phyloP scores from a whole-genome alignment of 1,284 basidiomycete genomes.

The Entoloma clypeatum region DNA sequence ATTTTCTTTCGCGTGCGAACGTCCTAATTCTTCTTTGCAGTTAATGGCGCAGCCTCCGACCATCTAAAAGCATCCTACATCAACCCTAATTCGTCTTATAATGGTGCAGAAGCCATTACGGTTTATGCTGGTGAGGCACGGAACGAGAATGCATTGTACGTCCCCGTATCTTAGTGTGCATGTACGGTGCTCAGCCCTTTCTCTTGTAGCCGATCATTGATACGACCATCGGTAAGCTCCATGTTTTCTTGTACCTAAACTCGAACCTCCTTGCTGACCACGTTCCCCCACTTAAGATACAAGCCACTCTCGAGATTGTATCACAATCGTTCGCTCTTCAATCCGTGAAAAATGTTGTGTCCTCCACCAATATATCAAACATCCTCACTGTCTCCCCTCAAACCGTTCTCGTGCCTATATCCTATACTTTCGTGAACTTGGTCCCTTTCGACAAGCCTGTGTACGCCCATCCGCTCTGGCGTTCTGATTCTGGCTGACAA shows the following conservation, averaged over 20 bases:
- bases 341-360: constrained; percentile 34
- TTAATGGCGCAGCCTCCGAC: constrained; percentile 37
- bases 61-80: constrained; percentile 28
- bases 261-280: not conserved
- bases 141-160: constrained; percentile 49
- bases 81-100: constrained; percentile 30
- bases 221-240: constrained; percentile 27
- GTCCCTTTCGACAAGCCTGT: constrained; percentile 32
- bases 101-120: constrained; percentile 32
- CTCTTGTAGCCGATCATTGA: constrained; percentile 30
- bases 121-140: constrained; percentile 35
- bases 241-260: not conserved
- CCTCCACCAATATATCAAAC: constrained; percentile 34
- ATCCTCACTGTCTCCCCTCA: constrained; percentile 42
- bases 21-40: constrained; percentile 21
- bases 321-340: constrained; percentile 33
- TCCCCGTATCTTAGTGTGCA: constrained; percentile 2
- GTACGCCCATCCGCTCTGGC: constrained; percentile 19
- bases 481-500: not conserved
- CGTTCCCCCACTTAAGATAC: constrained; percentile 19
- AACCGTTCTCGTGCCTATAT: constrained; percentile 29
- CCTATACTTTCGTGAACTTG: constrained; percentile 27
- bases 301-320: constrained; percentile 24
- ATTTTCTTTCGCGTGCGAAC: not conserved
- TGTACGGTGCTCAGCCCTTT: not conserved